These are phyloP conservation scores for Cucumis hystrix DNA, from an alignment of 306 rosid genomes.

Conservation along the genomic window DNA sequence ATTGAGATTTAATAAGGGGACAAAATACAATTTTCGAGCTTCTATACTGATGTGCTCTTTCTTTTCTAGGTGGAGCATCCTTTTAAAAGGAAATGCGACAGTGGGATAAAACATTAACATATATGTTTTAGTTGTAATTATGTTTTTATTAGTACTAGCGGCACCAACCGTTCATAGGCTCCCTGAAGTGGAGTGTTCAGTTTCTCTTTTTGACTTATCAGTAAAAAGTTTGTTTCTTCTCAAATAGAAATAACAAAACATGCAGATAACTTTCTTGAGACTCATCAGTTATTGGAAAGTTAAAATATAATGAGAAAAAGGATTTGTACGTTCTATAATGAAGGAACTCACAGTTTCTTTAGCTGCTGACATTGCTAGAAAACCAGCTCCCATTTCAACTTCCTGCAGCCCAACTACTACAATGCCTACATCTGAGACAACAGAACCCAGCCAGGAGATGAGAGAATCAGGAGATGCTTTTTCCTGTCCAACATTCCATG, in stretches of 20 bases:
- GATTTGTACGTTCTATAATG: neutral
- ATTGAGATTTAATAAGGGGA: neutral
- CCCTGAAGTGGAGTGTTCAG: neutral
- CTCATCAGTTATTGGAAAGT: neutral
- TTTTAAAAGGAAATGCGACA: too few species aligned
- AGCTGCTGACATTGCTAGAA: conserved; percentile 97
- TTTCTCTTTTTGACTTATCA: neutral
- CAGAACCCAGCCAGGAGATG: conserved; percentile 78
- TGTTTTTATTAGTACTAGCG: neutral
- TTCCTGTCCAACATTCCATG: conserved; percentile 99
- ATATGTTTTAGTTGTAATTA: neutral
- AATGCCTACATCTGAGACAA: conserved; percentile 57
- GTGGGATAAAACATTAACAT: too few species aligned
- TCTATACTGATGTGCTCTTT: neutral
- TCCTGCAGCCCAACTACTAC: conserved; percentile 97
- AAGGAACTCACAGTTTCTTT: conserved; percentile 73
- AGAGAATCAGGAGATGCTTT: conserved; percentile 91
- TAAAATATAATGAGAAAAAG: neutral
- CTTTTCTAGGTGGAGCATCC: neutral
- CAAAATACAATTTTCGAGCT: neutral
- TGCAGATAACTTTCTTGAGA: neutral
- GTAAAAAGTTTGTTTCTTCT: neutral
- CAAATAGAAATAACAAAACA: neutral
- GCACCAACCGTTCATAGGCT: neutral
- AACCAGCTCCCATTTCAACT: conserved; percentile 99